Percentiles rank a stretch among this genome's conserved stretches.
phyloP scores from a whole-genome alignment of 2,329 filamentous ascomycete species.

The Penicillium aurantiogriseum region DNA sequence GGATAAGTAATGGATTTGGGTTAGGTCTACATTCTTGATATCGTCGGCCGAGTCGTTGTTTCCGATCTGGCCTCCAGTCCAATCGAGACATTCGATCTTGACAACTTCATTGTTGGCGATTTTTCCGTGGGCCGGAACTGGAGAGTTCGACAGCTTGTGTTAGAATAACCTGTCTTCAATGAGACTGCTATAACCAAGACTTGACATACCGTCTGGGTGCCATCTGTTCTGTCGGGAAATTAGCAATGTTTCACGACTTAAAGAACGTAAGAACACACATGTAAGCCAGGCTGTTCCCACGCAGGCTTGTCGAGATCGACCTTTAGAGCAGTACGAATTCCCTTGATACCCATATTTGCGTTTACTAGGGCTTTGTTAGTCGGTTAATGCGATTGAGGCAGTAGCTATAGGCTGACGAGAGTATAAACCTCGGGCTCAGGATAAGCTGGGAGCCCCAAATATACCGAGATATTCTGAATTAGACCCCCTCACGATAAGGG shows the following conservation, averaged over 20 bases:
- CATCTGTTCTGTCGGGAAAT: conserved; percentile 68
- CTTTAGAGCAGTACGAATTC: conserved; percentile 68
- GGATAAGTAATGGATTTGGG: conserved; percentile 80
- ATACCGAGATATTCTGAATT: not conserved
- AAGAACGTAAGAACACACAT: conserved; percentile 54
- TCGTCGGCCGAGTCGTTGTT: conserved; percentile 93
- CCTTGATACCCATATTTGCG: conserved; percentile 37
- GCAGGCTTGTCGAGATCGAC: conserved; percentile 72
- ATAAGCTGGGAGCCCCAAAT: not conserved
- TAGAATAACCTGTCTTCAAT: not conserved
- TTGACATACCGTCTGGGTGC: conserved; percentile 78
- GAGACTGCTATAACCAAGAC: not conserved
- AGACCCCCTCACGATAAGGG: conserved; percentile 4
- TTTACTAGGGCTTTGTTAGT: not conserved
- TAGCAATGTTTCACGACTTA: not conserved
- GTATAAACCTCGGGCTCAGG: not conserved
- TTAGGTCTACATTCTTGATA: conserved; percentile 78
- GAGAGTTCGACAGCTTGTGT: not conserved
- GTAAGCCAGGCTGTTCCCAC: conserved; percentile 65
- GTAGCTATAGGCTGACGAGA: not conserved
- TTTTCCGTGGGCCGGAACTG: conserved; percentile 70
- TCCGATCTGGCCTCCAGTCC: conserved; percentile 73
- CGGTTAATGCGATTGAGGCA: not conserved
- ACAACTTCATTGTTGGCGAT: conserved; percentile 84
- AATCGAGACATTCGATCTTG: conserved; percentile 90